Percentiles rank a stretch among this genome's conserved stretches.
Conservation (phyloP, 2,329 filamentous ascomycete genomes). For the Trichothecium roseum region DNA sequence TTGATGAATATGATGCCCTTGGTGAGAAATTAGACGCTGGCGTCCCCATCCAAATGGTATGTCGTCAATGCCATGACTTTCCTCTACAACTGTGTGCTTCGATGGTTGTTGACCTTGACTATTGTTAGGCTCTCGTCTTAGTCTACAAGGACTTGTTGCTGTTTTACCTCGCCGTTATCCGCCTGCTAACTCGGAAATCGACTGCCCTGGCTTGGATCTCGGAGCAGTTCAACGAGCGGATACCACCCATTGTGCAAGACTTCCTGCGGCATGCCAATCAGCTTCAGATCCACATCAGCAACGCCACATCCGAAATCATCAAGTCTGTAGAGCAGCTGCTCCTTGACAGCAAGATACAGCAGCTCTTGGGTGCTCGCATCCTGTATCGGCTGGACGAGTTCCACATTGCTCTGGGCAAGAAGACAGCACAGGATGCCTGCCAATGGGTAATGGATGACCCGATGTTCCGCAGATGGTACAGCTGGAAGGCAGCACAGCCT, state of each 20-base stretch:
- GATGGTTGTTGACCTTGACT: neutral
- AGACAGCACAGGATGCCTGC: constrained; percentile 1
- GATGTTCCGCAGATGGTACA: constrained; percentile 1
- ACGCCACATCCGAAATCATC: neutral
- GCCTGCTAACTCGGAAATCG: neutral
- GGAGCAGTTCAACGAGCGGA: constrained; percentile 4
- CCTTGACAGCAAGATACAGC: neutral
- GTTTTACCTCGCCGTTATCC: neutral
- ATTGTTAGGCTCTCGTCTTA: neutral
- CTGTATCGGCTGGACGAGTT: neutral
- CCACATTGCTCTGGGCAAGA: neutral
- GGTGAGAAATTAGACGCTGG: constrained; percentile 1
- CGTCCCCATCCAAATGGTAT: constrained; percentile 2
- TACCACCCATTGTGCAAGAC: constrained; percentile 1
- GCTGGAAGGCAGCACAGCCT: neutral
- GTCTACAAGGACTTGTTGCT: constrained; percentile 2
- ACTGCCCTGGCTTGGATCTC: constrained; percentile 1
- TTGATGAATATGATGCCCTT: constrained; percentile 1
- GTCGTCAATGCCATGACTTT: neutral
- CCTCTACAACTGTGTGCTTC: neutral
- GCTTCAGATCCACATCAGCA: constrained; percentile 2
- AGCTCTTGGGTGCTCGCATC: neutral
- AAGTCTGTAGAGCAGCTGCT: neutral
- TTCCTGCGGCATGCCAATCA: constrained; percentile 1
- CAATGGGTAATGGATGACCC: neutral